Conservation (phyloP, 768 basidiomycete species). For the Tulasnella sp. region DNA sequence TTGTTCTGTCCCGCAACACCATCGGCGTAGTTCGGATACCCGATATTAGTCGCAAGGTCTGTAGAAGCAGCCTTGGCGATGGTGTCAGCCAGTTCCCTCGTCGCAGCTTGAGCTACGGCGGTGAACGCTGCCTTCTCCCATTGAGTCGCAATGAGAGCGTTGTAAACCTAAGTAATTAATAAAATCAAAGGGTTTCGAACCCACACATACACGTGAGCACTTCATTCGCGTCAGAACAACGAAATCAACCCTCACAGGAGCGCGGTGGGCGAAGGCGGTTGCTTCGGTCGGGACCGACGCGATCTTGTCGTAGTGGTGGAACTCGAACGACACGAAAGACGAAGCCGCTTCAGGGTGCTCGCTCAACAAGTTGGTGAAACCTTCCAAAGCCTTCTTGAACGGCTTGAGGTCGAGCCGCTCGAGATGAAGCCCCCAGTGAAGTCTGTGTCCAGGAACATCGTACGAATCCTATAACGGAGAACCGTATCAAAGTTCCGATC, state of each 20-base stretch:
- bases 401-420: conserved; percentile 30
- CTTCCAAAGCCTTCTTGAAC: conserved; percentile 32
- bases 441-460: conserved; percentile 18
- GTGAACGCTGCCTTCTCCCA: conserved; percentile 28
- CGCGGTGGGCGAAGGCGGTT: conserved; percentile 28
- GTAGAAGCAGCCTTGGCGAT: conserved; percentile 10
- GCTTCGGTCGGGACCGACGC: conserved; percentile 27
- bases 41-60: conserved; percentile 22
- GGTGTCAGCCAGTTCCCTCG: conserved; percentile 13
- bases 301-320: conserved; percentile 32
- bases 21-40: conserved; percentile 32
- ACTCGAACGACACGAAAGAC: conserved; percentile 25
- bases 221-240: neutral
- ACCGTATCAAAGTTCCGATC: neutral
- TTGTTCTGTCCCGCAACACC: conserved; percentile 21
- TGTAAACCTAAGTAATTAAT: conserved; percentile 13
- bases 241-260: conserved; percentile 22
- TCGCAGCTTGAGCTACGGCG: neutral
- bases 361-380: conserved; percentile 10
- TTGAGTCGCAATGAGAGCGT: conserved; percentile 27
- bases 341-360: conserved; percentile 3
- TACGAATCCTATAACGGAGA: conserved; percentile 10
- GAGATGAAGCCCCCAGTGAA: conserved; percentile 29
- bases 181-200: neutral
- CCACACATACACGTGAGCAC: neutral